Evolutionary conservation across 345 rosid species (phyloP).

Genomic region (Pistacia integerrima): DNA sequence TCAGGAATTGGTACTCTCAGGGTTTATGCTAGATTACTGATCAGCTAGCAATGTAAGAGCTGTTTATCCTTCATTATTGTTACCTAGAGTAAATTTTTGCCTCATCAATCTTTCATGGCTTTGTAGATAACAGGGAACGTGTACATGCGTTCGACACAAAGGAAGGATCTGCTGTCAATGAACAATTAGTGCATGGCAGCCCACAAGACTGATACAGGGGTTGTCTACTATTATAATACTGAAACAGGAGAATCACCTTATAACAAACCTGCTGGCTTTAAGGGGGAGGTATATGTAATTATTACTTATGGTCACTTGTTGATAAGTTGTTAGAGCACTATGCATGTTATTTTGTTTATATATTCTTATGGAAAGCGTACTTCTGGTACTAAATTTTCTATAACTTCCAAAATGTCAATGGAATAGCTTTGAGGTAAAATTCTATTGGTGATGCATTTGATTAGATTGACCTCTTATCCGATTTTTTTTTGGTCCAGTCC

Average conservation of each 20-base stretch:
- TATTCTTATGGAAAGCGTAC: not conserved
- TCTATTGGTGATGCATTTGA: slow-evolving; percentile 6
- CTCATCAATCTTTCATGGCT: slow-evolving; percentile 33
- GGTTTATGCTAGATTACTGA: slow-evolving; percentile 75
- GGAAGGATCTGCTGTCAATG: slow-evolving; percentile 38
- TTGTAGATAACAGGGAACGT: slow-evolving; percentile 61
- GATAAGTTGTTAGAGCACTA: not conserved
- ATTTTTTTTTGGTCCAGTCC: not conserved
- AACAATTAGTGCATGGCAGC: slow-evolving; percentile 78
- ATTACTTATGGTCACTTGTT: not conserved
- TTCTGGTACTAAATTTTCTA: not conserved
- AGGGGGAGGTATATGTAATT: slow-evolving; percentile 58
- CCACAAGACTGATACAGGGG: slow-evolving; percentile 81
- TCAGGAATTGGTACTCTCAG: slow-evolving; percentile 82
- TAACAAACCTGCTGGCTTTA: slow-evolving; percentile 81
- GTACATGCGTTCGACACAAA: slow-evolving; percentile 38
- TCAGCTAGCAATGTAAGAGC: slow-evolving; percentile 55
- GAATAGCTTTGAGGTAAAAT: not conserved
- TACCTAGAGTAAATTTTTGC: slow-evolving; percentile 34
- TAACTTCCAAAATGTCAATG: not conserved
- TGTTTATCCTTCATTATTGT: slow-evolving; percentile 49
- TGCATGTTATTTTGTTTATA: not conserved
- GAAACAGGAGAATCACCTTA: slow-evolving; percentile 88
- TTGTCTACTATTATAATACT: slow-evolving; percentile 86
- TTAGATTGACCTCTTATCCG: not conserved